Evolutionary conservation across 345 rosid genomes (phyloP), one percentile per base, ranked within the genome.

Genomic region (Mallotus nudiflorus): DNA sequence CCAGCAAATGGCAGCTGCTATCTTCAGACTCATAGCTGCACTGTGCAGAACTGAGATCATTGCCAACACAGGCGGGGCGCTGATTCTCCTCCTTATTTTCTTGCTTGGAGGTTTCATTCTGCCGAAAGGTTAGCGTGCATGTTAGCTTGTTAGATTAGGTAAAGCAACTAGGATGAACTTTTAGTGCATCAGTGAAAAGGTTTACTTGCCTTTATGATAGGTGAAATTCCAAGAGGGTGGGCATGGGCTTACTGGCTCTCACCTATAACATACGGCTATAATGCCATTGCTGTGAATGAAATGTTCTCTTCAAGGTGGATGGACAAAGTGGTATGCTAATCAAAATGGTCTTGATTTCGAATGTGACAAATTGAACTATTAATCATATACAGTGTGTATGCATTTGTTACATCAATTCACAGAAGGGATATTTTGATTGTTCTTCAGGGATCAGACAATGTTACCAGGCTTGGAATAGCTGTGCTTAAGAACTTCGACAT

Each of bases 241-340:
- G 55, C 58, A 31, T 95, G 97, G 99, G 97, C 81, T 62, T 85
- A 95, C 66, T 95, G 99, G 99, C 68, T 90, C 60, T 95, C 97
- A 39, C 97, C 99, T 12, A 5, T 95, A 84, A 55, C 84, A n/a
- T 95, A 92, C 54, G 86, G 85, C 66, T 86, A 46, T 77, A 88
- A 95, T 60, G 88, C 96, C 67, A 44, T 95, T 5, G 25, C 87
- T 3, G 88, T 89, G 28, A 95, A 92, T 45, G 97, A 95, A 82
- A 80, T 95, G 83, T 66, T 65, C 65, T 87, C 97, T 54, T 85
- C 96, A 20, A 82, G 99, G 70, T 95, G 99, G 99, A 90, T 85
- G 89, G 60, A 87, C 72, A 78, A 80, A 84, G 1, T 0, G 76
- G 96, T 91, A 84, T 9, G 79, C 60, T 24, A 9, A 27, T 46